These are phyloP conservation scores for Pichia rugopelliculosa DNA, from an alignment of 805 yeast genomes.

Conservation along the genomic window DNA sequence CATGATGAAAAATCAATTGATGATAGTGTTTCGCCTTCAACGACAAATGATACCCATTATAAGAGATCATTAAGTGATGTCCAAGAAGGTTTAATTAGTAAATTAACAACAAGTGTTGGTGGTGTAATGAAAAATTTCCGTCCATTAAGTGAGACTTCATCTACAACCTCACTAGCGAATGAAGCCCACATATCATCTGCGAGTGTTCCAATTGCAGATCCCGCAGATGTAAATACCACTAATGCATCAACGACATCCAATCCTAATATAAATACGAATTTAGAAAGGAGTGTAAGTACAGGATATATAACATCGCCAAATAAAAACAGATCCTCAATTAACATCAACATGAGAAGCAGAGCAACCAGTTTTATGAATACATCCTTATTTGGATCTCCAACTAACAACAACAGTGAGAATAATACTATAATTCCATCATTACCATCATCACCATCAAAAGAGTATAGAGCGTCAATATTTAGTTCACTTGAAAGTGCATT, in stretches of 20 bases:
- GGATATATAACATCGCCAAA: background rate
- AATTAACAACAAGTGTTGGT: constrained; percentile 27
- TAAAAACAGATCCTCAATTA: constrained; percentile 2
- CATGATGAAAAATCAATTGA: background rate
- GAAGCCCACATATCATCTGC: background rate
- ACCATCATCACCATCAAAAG: constrained; percentile 8
- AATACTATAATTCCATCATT: background rate
- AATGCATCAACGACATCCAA: background rate
- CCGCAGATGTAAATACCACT: constrained; percentile 5
- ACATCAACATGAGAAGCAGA: constrained; percentile 22
- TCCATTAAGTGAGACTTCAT: constrained; percentile 28
- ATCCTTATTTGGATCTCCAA: constrained; percentile 16
- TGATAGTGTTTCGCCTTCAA: background rate
- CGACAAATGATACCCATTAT: background rate
- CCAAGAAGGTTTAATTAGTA: constrained; percentile 24
- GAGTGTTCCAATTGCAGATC: background rate
- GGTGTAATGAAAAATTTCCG: constrained; percentile 31
- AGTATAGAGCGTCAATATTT: constrained; percentile 17
- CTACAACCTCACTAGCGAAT: constrained; percentile 23
- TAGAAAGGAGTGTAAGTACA: constrained; percentile 5
- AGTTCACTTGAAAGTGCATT: constrained; percentile 29
- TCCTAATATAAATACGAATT: background rate
- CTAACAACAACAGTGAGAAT: background rate
- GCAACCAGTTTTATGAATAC: constrained; percentile 26
- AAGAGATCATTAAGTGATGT: background rate